Conservation (phyloP, 2,329 filamentous ascomycete genomes). For the Xenoacremonium recifei region DNA sequence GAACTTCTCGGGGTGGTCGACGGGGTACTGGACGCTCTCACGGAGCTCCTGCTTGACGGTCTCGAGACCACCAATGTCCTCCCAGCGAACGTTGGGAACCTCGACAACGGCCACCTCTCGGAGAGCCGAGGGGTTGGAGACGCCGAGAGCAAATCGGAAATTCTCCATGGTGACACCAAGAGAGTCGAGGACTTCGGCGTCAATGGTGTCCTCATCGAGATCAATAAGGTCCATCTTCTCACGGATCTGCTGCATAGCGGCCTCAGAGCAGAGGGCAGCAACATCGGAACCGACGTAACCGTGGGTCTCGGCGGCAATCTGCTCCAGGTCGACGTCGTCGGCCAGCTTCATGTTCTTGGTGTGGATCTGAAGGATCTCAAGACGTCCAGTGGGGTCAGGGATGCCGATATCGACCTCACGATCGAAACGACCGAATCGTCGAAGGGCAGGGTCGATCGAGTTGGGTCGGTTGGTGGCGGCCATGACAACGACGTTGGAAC, state of each 20-base stretch:
- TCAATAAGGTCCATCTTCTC: conserved; percentile 99
- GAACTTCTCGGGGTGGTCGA: conserved; percentile 99
- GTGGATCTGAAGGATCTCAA: conserved; percentile 98
- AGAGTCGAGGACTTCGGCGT: conserved; percentile 96
- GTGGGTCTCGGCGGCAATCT: conserved; percentile 96
- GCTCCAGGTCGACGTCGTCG: conserved; percentile 94
- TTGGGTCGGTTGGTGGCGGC: conserved; percentile 98
- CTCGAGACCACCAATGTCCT: conserved; percentile 98
- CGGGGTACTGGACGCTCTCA: conserved; percentile 97
- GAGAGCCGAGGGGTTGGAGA: conserved; percentile 97
- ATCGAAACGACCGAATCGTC: conserved; percentile 98
- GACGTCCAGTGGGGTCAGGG: conserved; percentile 94
- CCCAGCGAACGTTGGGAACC: conserved; percentile 98
- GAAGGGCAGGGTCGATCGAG: conserved; percentile 95
- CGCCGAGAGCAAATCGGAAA: conserved; percentile 97
- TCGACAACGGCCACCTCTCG: conserved; percentile 99
- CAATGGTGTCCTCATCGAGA: conserved; percentile 97
- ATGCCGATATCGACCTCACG: conserved; percentile 98
- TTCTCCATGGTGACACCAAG: conserved; percentile 99
- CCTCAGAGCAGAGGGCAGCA: conserved; percentile 96
- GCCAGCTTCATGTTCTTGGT: conserved; percentile 99
- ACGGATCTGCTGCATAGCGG: conserved; percentile 99
- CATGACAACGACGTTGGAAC: conserved; percentile 98
- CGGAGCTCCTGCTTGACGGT: conserved; percentile 99
- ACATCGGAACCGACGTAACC: conserved; percentile 99